A percentile compares a stretch with the other conserved stretches of the same genome.
Conservation (phyloP, 352 stramenopile genomes). For the Phytophthora macrochlamydospora region DNA sequence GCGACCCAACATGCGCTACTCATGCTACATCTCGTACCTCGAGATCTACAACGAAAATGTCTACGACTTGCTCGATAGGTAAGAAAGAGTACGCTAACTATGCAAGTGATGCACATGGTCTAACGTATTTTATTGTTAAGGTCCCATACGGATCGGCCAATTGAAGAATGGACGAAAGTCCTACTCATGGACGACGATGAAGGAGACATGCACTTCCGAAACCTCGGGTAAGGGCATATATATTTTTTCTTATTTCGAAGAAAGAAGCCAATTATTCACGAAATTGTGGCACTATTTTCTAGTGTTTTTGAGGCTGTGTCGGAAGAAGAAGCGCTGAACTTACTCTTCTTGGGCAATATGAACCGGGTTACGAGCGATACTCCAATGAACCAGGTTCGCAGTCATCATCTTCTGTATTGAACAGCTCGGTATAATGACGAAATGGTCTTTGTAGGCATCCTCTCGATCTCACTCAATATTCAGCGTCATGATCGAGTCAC, state of each 20-base stretch:
- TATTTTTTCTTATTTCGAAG: not conserved
- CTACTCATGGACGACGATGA: constrained; percentile 80
- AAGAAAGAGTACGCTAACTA: not conserved
- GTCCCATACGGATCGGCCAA: constrained; percentile 74
- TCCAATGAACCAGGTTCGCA: constrained; percentile 93
- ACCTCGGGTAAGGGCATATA: constrained; percentile 51
- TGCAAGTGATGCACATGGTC: not conserved
- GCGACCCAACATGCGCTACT: constrained; percentile 60
- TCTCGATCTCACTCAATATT: constrained; percentile 97
- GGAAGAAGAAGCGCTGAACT: constrained; percentile 94
- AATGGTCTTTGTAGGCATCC: constrained; percentile 51
- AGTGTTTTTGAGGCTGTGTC: constrained; percentile 82
- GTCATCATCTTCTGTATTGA: not conserved
- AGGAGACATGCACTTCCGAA: constrained; percentile 82
- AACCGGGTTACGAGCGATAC: constrained; percentile 96
- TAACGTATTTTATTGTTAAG: constrained; percentile 11
- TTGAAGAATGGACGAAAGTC: constrained; percentile 84
- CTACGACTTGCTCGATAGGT: constrained; percentile 92
- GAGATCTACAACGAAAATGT: constrained; percentile 98
- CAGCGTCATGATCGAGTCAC: constrained; percentile 92
- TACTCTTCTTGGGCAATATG: constrained; percentile 96
- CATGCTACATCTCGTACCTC: constrained; percentile 95
- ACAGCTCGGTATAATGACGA: not conserved
- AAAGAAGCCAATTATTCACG: too few species aligned
- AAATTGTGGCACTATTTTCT: not conserved